Percentiles rank a stretch among this genome's conserved stretches.
These are phyloP conservation scores for Vanilla planifolia DNA, from an alignment of 106 monocot species.

Conservation along the genomic window DNA sequence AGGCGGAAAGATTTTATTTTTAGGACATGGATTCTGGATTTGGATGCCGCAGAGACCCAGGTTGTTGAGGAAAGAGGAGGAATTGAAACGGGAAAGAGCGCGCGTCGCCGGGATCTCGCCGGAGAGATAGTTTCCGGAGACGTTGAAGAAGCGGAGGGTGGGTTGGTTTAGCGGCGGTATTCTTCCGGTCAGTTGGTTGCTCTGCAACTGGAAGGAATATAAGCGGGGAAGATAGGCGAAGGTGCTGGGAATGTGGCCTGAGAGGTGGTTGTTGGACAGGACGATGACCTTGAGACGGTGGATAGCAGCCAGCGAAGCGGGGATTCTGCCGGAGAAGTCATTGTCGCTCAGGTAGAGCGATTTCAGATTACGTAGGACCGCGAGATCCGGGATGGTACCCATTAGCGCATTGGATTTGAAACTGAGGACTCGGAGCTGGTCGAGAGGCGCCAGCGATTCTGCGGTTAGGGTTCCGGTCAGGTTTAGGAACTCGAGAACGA, in stretches of 20 bases:
- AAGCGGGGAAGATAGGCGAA: constrained; percentile 41
- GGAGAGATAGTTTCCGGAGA: constrained; percentile 67
- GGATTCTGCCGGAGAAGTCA: constrained; percentile 63
- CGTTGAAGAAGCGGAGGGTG: constrained; percentile 49
- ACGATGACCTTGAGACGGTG: constrained; percentile 74
- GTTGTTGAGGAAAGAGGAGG: constrained; percentile 55
- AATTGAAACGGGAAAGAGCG: constrained; percentile 43
- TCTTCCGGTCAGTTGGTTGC: constrained; percentile 50
- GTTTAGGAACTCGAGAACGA: constrained; percentile 73
- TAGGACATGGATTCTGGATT: constrained; percentile 21
- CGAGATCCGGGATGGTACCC: constrained; percentile 70
- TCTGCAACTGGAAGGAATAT: constrained; percentile 48
- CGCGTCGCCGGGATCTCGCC: constrained; percentile 59
- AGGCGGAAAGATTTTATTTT: constrained; percentile 19
- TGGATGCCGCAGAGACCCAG: constrained; percentile 58
- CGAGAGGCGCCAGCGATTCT: constrained; percentile 36
- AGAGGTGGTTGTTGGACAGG: constrained; percentile 53
- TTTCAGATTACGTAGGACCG: constrained; percentile 56
- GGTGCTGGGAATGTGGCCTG: constrained; percentile 54
- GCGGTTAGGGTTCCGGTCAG: constrained; percentile 49
- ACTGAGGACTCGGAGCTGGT: constrained; percentile 85
- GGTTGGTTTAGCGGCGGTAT: constrained; percentile 63
- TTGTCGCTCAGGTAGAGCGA: constrained; percentile 69
- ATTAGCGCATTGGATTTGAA: constrained; percentile 74
- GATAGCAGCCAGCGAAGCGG: constrained; percentile 34